Evolutionary conservation across 2,329 filamentous ascomycete species (phyloP).

Genomic region (Paecilomyces sp.): DNA sequence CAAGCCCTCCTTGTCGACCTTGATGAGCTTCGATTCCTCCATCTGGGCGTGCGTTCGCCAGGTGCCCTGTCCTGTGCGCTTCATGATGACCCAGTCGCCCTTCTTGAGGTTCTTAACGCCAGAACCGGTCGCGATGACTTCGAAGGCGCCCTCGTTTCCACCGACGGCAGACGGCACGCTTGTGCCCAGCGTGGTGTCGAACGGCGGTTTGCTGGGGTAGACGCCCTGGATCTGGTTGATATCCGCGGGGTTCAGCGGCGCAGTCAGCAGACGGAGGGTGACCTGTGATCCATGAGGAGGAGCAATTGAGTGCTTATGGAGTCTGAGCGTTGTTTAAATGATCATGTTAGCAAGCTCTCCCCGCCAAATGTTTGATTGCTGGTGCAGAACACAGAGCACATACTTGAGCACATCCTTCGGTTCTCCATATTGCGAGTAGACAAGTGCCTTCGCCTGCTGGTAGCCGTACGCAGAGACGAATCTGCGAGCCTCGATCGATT

Average conservation of each 20-base stretch:
- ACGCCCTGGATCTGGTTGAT: constrained; percentile 97
- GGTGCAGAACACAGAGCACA: neutral
- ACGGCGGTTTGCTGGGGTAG: constrained; percentile 78
- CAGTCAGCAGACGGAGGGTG: constrained; percentile 79
- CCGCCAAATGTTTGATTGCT: neutral
- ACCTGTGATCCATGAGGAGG: constrained; percentile 53
- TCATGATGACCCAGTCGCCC: constrained; percentile 94
- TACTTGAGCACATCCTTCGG: constrained; percentile 42
- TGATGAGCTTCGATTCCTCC: constrained; percentile 54
- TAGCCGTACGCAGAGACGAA: constrained; percentile 43
- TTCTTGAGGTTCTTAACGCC: constrained; percentile 55
- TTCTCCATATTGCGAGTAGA: constrained; percentile 43
- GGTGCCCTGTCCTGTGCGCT: constrained; percentile 74
- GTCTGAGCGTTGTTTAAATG: constrained; percentile 14
- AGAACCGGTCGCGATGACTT: constrained; percentile 67
- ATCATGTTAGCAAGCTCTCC: neutral
- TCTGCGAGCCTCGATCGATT: constrained; percentile 19
- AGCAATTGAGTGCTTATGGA: constrained; percentile 44
- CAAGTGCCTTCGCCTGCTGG: constrained; percentile 42
- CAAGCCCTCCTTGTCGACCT: constrained; percentile 64
- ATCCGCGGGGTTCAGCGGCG: constrained; percentile 93
- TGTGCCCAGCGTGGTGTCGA: constrained; percentile 71
- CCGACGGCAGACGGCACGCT: constrained; percentile 58
- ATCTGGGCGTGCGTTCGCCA: constrained; percentile 87
- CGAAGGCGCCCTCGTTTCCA: constrained; percentile 83